These are phyloP conservation scores for Euryodendron excelsum DNA, from an alignment of 148 eudicot species.

Conservation along the genomic window DNA sequence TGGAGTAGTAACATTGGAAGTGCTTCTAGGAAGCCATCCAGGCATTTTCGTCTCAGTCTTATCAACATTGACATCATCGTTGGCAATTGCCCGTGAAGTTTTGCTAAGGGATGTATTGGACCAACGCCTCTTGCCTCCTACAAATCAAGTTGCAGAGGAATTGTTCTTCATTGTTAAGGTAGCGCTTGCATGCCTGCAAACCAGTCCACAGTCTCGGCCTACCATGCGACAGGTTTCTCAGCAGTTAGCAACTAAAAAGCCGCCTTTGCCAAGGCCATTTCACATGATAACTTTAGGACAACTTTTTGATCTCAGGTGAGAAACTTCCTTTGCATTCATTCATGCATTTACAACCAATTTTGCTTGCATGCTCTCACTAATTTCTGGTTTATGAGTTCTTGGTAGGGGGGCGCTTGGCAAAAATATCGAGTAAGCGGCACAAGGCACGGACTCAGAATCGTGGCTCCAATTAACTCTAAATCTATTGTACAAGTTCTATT, in stretches of 20 bases:
- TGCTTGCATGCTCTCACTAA: no score
- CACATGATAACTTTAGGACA: not conserved
- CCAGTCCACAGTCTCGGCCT: conserved; percentile 29
- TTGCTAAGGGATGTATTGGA: conserved; percentile 25
- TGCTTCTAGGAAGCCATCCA: conserved; percentile 37
- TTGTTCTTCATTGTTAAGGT: conserved; percentile 18
- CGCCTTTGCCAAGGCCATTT: not conserved
- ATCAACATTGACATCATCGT: not conserved
- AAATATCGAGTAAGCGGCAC: no score
- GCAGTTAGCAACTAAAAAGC: conserved; percentile 8
- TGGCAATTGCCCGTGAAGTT: not conserved
- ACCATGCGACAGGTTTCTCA: conserved; percentile 32
- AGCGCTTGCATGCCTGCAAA: conserved; percentile 27
- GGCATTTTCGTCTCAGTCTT: conserved; percentile 20
- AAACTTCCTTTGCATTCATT: no score
- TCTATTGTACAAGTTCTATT: no score
- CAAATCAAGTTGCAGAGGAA: conserved; percentile 21
- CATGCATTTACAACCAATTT: no score
- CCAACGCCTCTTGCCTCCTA: conserved; percentile 23
- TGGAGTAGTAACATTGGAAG: conserved; percentile 34
- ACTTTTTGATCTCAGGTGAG: no score
- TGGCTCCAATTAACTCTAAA: no score
- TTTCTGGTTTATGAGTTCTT: no score
- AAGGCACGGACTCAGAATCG: no score
- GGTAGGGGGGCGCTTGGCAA: no score